These are phyloP conservation scores for Pseudocercospora ulei DNA, from an alignment of 2,329 filamentous ascomycete genomes.

Conservation along the genomic window DNA sequence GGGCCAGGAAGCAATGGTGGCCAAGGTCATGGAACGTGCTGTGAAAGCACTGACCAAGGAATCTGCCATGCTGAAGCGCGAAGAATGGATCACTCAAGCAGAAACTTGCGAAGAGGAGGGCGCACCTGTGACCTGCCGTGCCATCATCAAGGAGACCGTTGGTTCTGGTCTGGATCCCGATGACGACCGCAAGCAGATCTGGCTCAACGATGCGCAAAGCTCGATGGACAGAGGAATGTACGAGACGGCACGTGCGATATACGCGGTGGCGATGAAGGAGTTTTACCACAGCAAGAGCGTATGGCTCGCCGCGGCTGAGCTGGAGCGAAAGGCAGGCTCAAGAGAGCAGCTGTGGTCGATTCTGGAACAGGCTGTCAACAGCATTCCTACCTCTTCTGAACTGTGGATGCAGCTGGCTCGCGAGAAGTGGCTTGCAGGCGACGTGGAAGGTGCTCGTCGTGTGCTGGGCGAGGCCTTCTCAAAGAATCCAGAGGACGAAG, in stretches of 20 bases:
- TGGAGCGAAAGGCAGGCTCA: slow-evolving; percentile 81
- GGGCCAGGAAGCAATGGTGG: slow-evolving; percentile 63
- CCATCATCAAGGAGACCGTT: slow-evolving; percentile 84
- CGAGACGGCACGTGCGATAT: slow-evolving; percentile 86
- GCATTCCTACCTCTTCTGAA: slow-evolving; percentile 80
- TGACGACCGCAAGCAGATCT: slow-evolving; percentile 89
- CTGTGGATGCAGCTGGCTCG: slow-evolving; percentile 94
- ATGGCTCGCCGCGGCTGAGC: slow-evolving; percentile 81
- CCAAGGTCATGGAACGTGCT: slow-evolving; percentile 86
- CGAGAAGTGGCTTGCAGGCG: slow-evolving; percentile 83
- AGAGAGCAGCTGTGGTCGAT: slow-evolving; percentile 74
- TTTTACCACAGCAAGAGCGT: slow-evolving; percentile 81
- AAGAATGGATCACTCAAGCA: slow-evolving; percentile 92
- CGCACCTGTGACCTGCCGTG: slow-evolving; percentile 71
- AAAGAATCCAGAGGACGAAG: slow-evolving; percentile 91
- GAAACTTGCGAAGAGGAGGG: slow-evolving; percentile 92
- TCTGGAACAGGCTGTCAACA: slow-evolving; percentile 85
- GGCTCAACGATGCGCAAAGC: slow-evolving; percentile 82
- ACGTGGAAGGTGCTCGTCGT: slow-evolving; percentile 73
- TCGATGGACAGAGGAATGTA: slow-evolving; percentile 74
- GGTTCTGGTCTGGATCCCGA: slow-evolving; percentile 92
- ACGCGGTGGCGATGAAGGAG: slow-evolving; percentile 77
- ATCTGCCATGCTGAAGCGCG: slow-evolving; percentile 90
- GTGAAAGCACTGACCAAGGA: slow-evolving; percentile 80
- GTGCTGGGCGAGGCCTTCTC: slow-evolving; percentile 86